These are phyloP conservation scores for Thymus mandschuricus DNA, from an alignment of 257 asterid species.

Conservation along the genomic window DNA sequence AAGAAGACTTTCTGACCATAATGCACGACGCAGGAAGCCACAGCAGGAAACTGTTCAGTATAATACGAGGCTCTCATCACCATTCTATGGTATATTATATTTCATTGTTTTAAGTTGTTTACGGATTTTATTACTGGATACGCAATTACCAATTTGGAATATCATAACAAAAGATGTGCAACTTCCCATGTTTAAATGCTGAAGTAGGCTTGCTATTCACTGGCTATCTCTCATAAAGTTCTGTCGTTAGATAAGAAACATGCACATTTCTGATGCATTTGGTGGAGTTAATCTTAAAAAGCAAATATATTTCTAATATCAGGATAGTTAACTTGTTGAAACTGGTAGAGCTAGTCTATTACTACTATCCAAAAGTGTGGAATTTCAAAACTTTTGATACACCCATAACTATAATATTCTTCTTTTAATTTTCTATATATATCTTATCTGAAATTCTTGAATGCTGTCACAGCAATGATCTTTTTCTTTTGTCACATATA, in stretches of 20 bases:
- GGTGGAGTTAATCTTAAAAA: background rate
- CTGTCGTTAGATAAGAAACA: background rate
- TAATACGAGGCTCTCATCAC: slow-evolving; percentile 56
- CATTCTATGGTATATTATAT: slow-evolving; percentile 65
- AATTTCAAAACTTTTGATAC: too few relatives aligned
- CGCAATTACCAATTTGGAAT: slow-evolving; percentile 11
- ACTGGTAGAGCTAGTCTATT: background rate
- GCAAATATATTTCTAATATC: background rate
- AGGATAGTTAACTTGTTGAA: background rate
- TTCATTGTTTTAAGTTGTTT: background rate
- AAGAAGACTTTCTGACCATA: slow-evolving; percentile 88
- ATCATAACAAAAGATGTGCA: background rate
- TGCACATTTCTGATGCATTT: background rate
- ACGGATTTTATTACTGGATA: slow-evolving; percentile 9
- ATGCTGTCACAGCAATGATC: too few relatives aligned
- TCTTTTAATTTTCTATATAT: too few relatives aligned
- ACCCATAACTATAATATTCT: too few relatives aligned
- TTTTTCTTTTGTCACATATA: too few relatives aligned
- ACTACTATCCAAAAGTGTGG: too few relatives aligned
- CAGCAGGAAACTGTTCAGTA: slow-evolving; percentile 68
- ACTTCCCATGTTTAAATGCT: background rate
- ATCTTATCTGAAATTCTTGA: too few relatives aligned
- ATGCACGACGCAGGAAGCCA: slow-evolving; percentile 93
- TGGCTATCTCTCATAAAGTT: background rate
- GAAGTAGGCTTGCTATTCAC: background rate